Conservation (phyloP, 2,329 filamentous ascomycete genomes). For the Fusarium avenaceum region DNA sequence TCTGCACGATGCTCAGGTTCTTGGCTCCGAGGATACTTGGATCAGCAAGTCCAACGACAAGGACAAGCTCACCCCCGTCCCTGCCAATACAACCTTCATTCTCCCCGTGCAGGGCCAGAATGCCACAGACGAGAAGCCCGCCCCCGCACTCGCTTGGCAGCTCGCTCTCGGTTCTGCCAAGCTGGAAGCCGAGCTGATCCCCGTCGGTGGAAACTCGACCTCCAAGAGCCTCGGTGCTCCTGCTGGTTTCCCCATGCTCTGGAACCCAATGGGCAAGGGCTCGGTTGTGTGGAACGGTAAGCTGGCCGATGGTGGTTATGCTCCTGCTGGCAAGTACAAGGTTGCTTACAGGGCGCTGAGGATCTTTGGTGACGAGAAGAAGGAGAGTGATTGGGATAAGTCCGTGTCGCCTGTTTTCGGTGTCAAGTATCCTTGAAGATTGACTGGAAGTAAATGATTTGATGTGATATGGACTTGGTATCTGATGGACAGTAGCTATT, state of each 20-base stretch:
- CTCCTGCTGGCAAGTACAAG: constrained; percentile 64
- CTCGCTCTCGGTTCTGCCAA: constrained; percentile 62
- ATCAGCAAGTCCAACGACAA: constrained; percentile 54
- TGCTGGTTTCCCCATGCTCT: constrained; percentile 55
- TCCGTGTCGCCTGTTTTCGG: constrained; percentile 58
- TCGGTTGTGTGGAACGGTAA: constrained; percentile 60
- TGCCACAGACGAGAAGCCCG: constrained; percentile 45
- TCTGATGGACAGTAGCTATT: not conserved
- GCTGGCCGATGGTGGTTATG: constrained; percentile 62
- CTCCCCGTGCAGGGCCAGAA: constrained; percentile 57
- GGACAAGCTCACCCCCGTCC: constrained; percentile 41
- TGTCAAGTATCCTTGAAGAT: constrained; percentile 56
- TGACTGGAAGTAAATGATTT: not conserved
- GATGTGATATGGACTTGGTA: not conserved
- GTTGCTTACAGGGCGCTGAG: constrained; percentile 63
- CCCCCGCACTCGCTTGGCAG: constrained; percentile 57
- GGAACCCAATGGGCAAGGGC: constrained; percentile 44
- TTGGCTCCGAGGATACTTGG: constrained; percentile 46
- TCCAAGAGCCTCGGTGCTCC: constrained; percentile 27
- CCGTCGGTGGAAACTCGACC: constrained; percentile 44
- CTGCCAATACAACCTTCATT: constrained; percentile 56
- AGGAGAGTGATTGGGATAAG: constrained; percentile 62
- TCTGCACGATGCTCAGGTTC: constrained; percentile 49
- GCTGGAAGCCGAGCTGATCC: constrained; percentile 61
- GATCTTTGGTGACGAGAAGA: constrained; percentile 64